Conservation (phyloP, 345 rosid genomes). For the Eucalyptus pauciflora region DNA sequence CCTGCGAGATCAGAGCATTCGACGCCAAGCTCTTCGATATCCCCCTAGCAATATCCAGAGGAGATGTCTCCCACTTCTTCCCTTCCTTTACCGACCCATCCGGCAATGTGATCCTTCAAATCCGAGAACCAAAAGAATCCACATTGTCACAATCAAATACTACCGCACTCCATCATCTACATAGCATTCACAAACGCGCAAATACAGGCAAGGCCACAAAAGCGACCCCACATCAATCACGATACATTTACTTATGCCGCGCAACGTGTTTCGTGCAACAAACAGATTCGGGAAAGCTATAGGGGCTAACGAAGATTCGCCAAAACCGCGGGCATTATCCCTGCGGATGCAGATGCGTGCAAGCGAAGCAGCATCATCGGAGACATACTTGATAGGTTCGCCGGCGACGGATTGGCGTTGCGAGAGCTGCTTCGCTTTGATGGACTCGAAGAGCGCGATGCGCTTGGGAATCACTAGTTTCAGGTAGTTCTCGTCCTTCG, state of each 20-base stretch:
- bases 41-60: slow-evolving; percentile 57
- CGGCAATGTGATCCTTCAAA: slow-evolving; percentile 45
- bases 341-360: neutral
- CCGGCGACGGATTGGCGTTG: slow-evolving; percentile 45
- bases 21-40: slow-evolving; percentile 61
- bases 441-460: slow-evolving; percentile 50
- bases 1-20: slow-evolving; percentile 67
- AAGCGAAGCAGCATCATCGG: neutral
- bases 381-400: slow-evolving; percentile 59
- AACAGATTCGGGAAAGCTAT: neutral
- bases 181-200: neutral
- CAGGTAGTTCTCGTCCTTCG: slow-evolving; percentile 60
- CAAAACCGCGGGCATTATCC: neutral
- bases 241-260: neutral
- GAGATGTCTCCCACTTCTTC: slow-evolving; percentile 70
- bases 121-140: neutral
- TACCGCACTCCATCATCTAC: neutral
- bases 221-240: neutral
- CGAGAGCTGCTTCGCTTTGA: slow-evolving; percentile 49
- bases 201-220: neutral
- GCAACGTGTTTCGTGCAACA: neutral
- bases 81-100: slow-evolving; percentile 85
- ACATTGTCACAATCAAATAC: neutral
- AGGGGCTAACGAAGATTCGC: neutral
- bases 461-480: slow-evolving; percentile 49